Percentiles rank a stretch among this genome's conserved stretches.
These are phyloP conservation scores for Mortierella sp. DNA, from an alignment of 371 early-diverging fungal species.

Conservation along the genomic window DNA sequence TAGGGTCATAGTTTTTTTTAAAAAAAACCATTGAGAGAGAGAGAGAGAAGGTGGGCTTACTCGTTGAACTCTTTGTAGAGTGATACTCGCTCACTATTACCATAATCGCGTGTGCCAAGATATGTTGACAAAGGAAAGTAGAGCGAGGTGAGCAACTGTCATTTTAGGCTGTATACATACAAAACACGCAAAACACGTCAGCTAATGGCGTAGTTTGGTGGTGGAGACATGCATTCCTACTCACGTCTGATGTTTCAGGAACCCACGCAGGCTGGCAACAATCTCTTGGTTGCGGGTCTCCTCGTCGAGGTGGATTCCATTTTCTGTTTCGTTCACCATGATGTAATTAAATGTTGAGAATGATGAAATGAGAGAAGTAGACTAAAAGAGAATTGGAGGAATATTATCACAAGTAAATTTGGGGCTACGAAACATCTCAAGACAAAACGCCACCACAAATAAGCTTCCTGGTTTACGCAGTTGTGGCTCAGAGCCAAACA, in stretches of 20 bases:
- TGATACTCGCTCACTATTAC: slow-evolving; percentile 42
- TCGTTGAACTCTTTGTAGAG: slow-evolving; percentile 56
- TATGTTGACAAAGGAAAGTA: neutral
- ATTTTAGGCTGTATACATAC: neutral
- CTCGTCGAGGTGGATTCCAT: slow-evolving; percentile 25
- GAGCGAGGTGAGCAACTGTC: neutral
- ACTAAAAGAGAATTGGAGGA: too few relatives aligned
- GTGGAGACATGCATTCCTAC: neutral
- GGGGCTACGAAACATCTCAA: too few relatives aligned
- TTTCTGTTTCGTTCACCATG: slow-evolving; percentile 29
- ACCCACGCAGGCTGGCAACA: slow-evolving; percentile 38
- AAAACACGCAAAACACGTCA: neutral
- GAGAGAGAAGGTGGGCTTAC: slow-evolving; percentile 15
- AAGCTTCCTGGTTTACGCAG: too few relatives aligned
- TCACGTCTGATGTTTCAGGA: slow-evolving; percentile 55
- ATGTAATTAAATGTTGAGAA: neutral
- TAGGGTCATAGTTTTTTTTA: neutral
- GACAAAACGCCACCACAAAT: too few relatives aligned
- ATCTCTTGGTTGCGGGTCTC: slow-evolving; percentile 49
- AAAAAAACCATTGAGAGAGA: neutral
- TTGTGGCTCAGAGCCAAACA: too few relatives aligned
- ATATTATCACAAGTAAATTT: too few relatives aligned
- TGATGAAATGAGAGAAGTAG: too few relatives aligned
- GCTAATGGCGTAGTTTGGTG: too few relatives aligned
- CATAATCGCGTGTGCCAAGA: too few relatives aligned